Percentiles rank a stretch among this genome's conserved stretches.
Evolutionary conservation across 495 filamentous ascomycete species (phyloP).

Genomic region (Penicillium nucicola): DNA sequence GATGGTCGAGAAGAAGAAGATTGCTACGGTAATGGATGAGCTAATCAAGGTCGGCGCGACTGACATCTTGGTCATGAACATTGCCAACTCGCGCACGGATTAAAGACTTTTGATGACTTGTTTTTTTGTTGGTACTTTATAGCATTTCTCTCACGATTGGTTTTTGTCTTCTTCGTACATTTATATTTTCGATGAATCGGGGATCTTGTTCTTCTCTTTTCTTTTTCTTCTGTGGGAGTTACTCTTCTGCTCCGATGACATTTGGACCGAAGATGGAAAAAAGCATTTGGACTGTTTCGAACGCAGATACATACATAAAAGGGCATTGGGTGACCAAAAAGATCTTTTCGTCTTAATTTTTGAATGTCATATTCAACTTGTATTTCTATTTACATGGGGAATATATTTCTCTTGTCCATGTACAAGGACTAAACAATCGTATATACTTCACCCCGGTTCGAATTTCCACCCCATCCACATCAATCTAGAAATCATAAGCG

Average conservation of each 20-base stretch:
- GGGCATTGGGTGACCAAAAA: slow-evolving; percentile 14
- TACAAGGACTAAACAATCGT: background rate
- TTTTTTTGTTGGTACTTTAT: slow-evolving; percentile 6
- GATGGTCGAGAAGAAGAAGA: slow-evolving; percentile 90
- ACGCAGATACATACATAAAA: slow-evolving; percentile 19
- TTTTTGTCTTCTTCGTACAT: slow-evolving; percentile 10
- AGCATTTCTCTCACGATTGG: slow-evolving; percentile 10
- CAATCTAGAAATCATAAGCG: slow-evolving; percentile 4
- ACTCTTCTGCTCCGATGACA: background rate
- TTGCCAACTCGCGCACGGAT: slow-evolving; percentile 75
- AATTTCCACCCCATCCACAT: background rate
- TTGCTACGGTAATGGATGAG: slow-evolving; percentile 90
- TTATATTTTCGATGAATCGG: slow-evolving; percentile 9
- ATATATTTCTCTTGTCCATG: background rate
- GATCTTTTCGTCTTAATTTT: too few species aligned
- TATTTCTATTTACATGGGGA: background rate
- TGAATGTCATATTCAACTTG: too few species aligned
- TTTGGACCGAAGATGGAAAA: background rate
- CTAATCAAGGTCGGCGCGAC: slow-evolving; percentile 73
- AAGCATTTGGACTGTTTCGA: slow-evolving; percentile 1
- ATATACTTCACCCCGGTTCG: background rate
- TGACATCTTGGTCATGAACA: slow-evolving; percentile 84
- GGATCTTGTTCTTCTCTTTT: slow-evolving; percentile 2
- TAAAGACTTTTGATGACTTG: slow-evolving; percentile 20
- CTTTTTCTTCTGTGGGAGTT: slow-evolving; percentile 1